phyloP scores from a whole-genome alignment of 768 basidiomycete genomes.

The Paxillus involutus region DNA sequence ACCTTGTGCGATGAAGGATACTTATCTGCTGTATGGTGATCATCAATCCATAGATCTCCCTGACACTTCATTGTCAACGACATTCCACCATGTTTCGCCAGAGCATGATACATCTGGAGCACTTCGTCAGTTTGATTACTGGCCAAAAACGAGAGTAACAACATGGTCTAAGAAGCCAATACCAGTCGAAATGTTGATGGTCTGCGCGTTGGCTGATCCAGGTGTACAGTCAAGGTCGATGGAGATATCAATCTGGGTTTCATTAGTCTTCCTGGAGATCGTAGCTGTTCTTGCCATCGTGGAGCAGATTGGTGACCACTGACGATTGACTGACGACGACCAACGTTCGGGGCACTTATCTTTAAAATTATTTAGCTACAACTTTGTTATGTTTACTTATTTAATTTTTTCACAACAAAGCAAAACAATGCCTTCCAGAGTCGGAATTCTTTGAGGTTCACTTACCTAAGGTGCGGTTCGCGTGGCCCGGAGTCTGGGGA shows the following conservation, averaged over 20 bases:
- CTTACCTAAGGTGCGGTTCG: too few relatives aligned
- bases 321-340: too few relatives aligned
- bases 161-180: constrained; percentile 99
- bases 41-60: constrained; percentile 97
- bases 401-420: too few relatives aligned
- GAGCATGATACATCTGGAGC: constrained; percentile 91
- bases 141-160: constrained; percentile 17
- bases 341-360: too few relatives aligned
- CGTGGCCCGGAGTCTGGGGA: too few relatives aligned
- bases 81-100: constrained; percentile 96
- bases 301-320: too few relatives aligned
- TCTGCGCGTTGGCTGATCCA: constrained; percentile 59
- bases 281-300: constrained; percentile 60
- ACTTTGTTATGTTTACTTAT: too few relatives aligned
- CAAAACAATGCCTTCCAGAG: too few relatives aligned
- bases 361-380: too few relatives aligned
- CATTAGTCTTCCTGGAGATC: constrained; percentile 82
- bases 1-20: constrained; percentile 26
- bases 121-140: constrained; percentile 1
- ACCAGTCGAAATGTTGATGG: constrained; percentile 86
- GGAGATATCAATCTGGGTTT: constrained; percentile 84
- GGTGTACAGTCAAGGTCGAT: constrained; percentile 81
- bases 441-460: too few relatives aligned
- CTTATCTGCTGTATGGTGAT: constrained; percentile 99
- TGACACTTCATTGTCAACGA: constrained; percentile 88